Evolutionary conservation across 129 eudicot genomes (phyloP), one percentile per base, ranked within the genome.

Genomic region (Lactuca sativa): DNA sequence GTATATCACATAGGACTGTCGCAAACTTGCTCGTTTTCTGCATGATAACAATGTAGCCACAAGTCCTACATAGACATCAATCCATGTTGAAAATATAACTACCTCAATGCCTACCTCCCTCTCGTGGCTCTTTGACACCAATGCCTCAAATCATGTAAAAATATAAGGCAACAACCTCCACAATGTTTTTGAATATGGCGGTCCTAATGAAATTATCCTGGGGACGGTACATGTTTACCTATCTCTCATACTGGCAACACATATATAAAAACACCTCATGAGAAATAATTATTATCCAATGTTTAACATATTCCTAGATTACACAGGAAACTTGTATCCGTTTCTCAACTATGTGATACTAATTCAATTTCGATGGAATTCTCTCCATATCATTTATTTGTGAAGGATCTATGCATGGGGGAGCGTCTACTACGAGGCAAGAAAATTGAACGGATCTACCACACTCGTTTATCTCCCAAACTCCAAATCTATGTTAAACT

Each of bases 161-260:
- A n/a, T 12, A 2, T 15, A 62, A 14, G 15, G 31, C 1, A 11
- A 11, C 30, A 7, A 8, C 17, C 17, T 41, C 11, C 33, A 64
- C 10, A 4, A 34, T 9, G 2, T 67, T 0, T 66, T 59, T 11
- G 74, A 70, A 0, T 64, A 64, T 41, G 69, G 69, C 3, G 69
- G 68, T 2, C 32, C 68, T 2, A 53, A 62, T 62, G 68, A 62
- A 17, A 62, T 62, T 3, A 3, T 38, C 16, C 52, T 9, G 69
- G 69, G 69, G 13, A 64, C 4, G 55, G 54, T 64, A 64, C 8
- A 4, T 2, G 34, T 40, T 4, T 64, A 4, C 3, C 7, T 14
- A 44, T 62, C 17, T 3, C 67, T 37, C 52, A 38, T 52, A 36
- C n/a, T 2, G 11, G 52, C 6, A 15, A 37, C 67, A 62, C 52